Percentiles rank a stretch among this genome's conserved stretches.
phyloP scores from a whole-genome alignment of 1,139 yeast species.

The Protomyces arabidopsidicola region DNA sequence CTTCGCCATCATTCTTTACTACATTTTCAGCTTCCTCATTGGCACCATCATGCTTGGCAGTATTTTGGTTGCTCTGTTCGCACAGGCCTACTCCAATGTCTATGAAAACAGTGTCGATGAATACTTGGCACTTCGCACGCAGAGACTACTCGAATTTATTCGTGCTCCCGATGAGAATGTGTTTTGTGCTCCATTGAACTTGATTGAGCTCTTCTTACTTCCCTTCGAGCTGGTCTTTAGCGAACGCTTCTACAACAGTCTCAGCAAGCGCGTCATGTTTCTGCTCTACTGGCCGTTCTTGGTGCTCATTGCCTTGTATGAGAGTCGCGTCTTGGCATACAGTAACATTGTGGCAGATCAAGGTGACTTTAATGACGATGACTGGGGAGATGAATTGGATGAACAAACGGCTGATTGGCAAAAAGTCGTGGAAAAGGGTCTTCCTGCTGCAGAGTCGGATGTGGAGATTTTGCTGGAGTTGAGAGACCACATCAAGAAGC shows the following conservation, averaged over 20 bases:
- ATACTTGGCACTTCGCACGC: slow-evolving; percentile 77
- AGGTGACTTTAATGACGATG: slow-evolving; percentile 49
- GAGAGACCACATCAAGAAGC: background rate
- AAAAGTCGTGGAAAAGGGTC: slow-evolving; percentile 84
- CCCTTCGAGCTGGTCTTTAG: slow-evolving; percentile 45
- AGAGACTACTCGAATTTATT: slow-evolving; percentile 73
- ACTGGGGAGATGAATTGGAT: slow-evolving; percentile 44
- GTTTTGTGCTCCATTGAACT: slow-evolving; percentile 78
- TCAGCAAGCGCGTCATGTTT: slow-evolving; percentile 56
- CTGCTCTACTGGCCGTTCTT: slow-evolving; percentile 66
- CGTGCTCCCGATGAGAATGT: slow-evolving; percentile 86
- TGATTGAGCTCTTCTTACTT: slow-evolving; percentile 56
- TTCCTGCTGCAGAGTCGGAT: slow-evolving; percentile 70
- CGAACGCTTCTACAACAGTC: slow-evolving; percentile 36
- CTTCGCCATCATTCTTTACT: slow-evolving; percentile 72
- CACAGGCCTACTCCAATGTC: slow-evolving; percentile 76
- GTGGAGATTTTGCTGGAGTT: slow-evolving; percentile 39
- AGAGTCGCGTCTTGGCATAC: slow-evolving; percentile 6
- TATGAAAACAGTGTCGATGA: slow-evolving; percentile 80
- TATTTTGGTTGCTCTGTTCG: slow-evolving; percentile 61
- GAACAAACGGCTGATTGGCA: slow-evolving; percentile 72
- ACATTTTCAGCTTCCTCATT: slow-evolving; percentile 69
- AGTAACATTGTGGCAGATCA: slow-evolving; percentile 40
- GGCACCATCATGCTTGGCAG: slow-evolving; percentile 51
- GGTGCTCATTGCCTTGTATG: slow-evolving; percentile 49